These are phyloP conservation scores for Pseudogymnoascus sp. DNA, from an alignment of 2,329 filamentous ascomycete species.

Conservation along the genomic window DNA sequence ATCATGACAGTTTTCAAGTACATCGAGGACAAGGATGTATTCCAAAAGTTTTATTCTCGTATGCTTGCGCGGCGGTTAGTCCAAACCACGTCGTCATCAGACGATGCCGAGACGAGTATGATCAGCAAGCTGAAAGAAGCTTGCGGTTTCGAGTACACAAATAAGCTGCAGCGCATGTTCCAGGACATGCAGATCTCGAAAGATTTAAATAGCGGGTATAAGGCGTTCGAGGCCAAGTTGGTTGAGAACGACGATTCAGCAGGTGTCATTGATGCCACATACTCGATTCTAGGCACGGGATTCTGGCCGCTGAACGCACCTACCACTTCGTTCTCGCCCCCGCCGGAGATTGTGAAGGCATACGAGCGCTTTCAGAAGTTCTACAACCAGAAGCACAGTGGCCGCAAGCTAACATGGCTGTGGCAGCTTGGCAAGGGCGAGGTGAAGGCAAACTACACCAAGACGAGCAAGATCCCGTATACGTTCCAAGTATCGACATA, in stretches of 20 bases:
- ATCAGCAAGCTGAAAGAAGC: conserved; percentile 98
- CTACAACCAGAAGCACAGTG: conserved; percentile 94
- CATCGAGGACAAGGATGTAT: conserved; percentile 99
- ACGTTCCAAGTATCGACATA: conserved; percentile 97
- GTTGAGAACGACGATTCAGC: conserved; percentile 56
- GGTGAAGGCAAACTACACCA: conserved; percentile 87
- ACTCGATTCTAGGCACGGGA: conserved; percentile 88
- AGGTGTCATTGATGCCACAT: conserved; percentile 72
- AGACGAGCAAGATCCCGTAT: conserved; percentile 79
- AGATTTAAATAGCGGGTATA: conserved; percentile 85
- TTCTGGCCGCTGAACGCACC: conserved; percentile 93
- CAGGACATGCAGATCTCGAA: conserved; percentile 99
- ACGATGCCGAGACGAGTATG: conserved; percentile 98
- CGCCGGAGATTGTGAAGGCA: conserved; percentile 73
- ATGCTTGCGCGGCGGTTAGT: conserved; percentile 93
- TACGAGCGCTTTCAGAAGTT: conserved; percentile 85
- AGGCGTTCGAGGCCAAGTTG: conserved; percentile 62
- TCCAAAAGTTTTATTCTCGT: conserved; percentile 98
- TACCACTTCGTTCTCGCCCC: conserved; percentile 80
- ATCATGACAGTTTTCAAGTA: conserved; percentile 99
- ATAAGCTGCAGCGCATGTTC: conserved; percentile 99
- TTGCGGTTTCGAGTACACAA: conserved; percentile 97
- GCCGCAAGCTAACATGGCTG: conserved; percentile 92
- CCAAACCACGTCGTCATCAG: conserved; percentile 88
- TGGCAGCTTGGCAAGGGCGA: conserved; percentile 99